Conservation (phyloP, 108 stramenopile species). For the Cyclostephanos tholiformis region DNA sequence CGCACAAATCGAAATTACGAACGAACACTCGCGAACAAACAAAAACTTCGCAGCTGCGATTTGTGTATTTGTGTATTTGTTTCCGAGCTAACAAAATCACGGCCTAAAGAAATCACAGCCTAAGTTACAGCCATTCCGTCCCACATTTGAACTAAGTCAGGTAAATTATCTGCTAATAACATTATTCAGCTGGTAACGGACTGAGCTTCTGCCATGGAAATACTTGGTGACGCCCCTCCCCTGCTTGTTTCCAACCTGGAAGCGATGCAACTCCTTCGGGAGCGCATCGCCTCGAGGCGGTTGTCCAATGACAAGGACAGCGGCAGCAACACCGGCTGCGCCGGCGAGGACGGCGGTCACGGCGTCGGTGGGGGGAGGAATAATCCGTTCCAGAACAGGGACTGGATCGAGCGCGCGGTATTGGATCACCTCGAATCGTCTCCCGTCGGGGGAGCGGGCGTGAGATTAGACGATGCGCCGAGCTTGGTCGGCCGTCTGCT, state of each 20-base stretch:
- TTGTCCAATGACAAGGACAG: neutral
- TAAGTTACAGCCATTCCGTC: no score
- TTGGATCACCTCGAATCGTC: slow-evolving; percentile 65
- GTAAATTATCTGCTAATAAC: no score
- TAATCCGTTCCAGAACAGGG: slow-evolving; percentile 58
- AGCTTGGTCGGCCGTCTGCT: slow-evolving; percentile 37
- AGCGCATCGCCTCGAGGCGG: slow-evolving; percentile 32
- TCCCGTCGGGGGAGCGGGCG: slow-evolving; percentile 52
- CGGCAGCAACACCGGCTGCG: slow-evolving; percentile 14
- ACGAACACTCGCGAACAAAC: no score
- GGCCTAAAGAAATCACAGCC: no score
- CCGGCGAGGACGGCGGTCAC: slow-evolving; percentile 4
- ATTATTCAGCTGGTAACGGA: no score
- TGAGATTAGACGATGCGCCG: slow-evolving; percentile 40
- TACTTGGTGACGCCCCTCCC: slow-evolving; percentile 56
- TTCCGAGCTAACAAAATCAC: no score
- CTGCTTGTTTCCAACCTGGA: slow-evolving; percentile 66
- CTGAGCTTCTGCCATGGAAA: no score
- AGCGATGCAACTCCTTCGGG: slow-evolving; percentile 57
- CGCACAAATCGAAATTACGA: no score
- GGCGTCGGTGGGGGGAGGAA: slow-evolving; percentile 19
- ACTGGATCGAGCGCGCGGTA: slow-evolving; percentile 80
- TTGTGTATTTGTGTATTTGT: no score
- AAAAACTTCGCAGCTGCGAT: no score
- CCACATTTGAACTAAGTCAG: no score